Evolutionary conservation across 2,329 filamentous ascomycete species (phyloP), one percentile per base, ranked within the genome.

Genomic region (Calonectria naviculata): DNA sequence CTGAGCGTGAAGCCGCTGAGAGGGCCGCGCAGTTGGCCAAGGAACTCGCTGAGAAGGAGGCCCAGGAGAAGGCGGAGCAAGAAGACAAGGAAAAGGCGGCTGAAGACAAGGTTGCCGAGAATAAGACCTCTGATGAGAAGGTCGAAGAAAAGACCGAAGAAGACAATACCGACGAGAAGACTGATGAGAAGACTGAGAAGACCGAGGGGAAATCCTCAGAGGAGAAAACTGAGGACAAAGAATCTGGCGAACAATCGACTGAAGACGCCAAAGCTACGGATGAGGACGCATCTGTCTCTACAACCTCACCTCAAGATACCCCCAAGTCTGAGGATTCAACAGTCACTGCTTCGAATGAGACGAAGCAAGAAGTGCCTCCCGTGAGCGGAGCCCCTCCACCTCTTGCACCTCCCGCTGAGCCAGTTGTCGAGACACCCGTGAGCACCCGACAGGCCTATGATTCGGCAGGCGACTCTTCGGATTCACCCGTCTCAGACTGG

Each of bases 401-500:
- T 15, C 56, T 74, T 6, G 21, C 64, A 10, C 28, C 72, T 10
- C 28, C 71, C 1, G 12, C 60, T 8, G 64, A 73, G 42, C 54
- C 29, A 9, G 70, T 75, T 12, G 44, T 72, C 4, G 68, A 77
- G 65, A 24, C 71, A 34, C 70, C 74, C 42, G 41, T 41, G 42
- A 81, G 78, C 60, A 71, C 47, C 3, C 73, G 72, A 2, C 76
- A 76, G 46, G 80, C 79, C 60, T 84, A 85, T 69, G 84, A 85
- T 1, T 88, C 87, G 0, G 87, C 87, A 7, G 86, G 86, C 38
- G 87, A 91, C 66, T 90, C 89, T 0, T 91, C 89, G 0, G 90
- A 91, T 52, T 90, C 88, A 8, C 90, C 90, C 0, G 84, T 91
- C 2, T 85, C 87, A 41, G 89, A 91, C 71, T 91, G 87, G 85